Conservation (phyloP, 1,284 basidiomycete species). For the Laetiporus sulphureus region DNA sequence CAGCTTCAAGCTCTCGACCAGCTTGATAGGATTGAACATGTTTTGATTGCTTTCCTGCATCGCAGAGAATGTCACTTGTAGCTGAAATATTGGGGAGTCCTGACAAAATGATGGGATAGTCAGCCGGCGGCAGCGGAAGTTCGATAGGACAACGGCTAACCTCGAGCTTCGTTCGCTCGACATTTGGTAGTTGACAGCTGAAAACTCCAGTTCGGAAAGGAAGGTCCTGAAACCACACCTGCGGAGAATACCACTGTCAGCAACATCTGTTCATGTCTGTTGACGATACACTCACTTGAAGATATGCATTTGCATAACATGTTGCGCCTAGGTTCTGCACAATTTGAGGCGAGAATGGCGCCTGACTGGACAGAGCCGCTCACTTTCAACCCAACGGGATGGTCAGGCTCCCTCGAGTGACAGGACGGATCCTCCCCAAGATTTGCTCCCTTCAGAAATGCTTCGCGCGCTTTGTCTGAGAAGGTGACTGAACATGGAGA, state of each 20-base stretch:
- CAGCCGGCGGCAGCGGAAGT: too few relatives aligned
- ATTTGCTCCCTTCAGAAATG: slow-evolving; percentile 47
- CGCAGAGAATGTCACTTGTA: slow-evolving; percentile 75
- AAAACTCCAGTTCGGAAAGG: slow-evolving; percentile 54
- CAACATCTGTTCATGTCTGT: too few relatives aligned
- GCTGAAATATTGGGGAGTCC: slow-evolving; percentile 69
- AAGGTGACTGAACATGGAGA: background rate
- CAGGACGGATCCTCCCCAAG: slow-evolving; percentile 48
- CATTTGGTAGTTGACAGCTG: slow-evolving; percentile 43
- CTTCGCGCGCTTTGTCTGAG: slow-evolving; percentile 44
- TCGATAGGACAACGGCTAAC: too few relatives aligned
- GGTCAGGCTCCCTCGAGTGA: slow-evolving; percentile 40
- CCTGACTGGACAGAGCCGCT: slow-evolving; percentile 8
- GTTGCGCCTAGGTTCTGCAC: slow-evolving; percentile 86
- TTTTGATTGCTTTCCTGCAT: slow-evolving; percentile 65
- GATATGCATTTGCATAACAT: slow-evolving; percentile 88
- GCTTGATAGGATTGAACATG: slow-evolving; percentile 75
- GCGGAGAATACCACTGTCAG: slow-evolving; percentile 1
- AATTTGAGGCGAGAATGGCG: background rate
- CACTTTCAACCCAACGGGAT: slow-evolving; percentile 79
- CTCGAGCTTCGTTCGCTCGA: slow-evolving; percentile 45
- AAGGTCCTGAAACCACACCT: slow-evolving; percentile 61
- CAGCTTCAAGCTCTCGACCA: slow-evolving; percentile 79
- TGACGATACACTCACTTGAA: slow-evolving; percentile 57
- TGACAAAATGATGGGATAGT: too few relatives aligned